Percentiles rank a stretch among this genome's conserved stretches.
phyloP scores from a whole-genome alignment of 345 rosid species.

The Capsella bursapastoris region DNA sequence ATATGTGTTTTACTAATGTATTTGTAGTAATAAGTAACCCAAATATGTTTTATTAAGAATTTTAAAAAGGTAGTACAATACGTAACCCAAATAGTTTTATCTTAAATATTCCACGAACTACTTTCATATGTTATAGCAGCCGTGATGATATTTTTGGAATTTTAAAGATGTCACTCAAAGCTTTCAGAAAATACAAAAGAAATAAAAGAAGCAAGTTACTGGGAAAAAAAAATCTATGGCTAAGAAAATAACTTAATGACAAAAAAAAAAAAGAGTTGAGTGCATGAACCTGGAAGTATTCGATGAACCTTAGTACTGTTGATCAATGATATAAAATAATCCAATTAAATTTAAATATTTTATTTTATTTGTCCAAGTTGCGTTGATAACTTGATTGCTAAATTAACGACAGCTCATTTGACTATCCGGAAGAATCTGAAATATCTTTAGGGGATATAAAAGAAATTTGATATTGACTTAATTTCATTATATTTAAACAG shows the following conservation, averaged over 20 bases:
- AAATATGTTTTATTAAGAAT: no score
- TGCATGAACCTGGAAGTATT: conserved; percentile 39
- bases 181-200: background rate
- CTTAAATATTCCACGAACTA: background rate
- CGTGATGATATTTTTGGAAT: background rate
- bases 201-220: background rate
- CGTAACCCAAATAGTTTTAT: background rate
- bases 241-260: conserved; percentile 24
- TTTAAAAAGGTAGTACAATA: background rate
- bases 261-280: conserved; percentile 9
- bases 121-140: background rate
- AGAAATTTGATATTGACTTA: background rate
- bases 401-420: conserved; percentile 32
- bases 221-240: conserved; percentile 21
- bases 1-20: background rate
- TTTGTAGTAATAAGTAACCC: background rate
- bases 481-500: no score
- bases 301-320: conserved; percentile 30
- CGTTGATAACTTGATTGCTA: conserved; percentile 33
- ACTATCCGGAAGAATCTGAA: conserved; percentile 26
- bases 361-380: conserved; percentile 36
- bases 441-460: background rate
- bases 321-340: conserved; percentile 23
- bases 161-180: background rate
- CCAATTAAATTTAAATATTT: background rate